phyloP scores from a whole-genome alignment of 2,329 filamentous ascomycete species.

The Penicillium brevicompactum region DNA sequence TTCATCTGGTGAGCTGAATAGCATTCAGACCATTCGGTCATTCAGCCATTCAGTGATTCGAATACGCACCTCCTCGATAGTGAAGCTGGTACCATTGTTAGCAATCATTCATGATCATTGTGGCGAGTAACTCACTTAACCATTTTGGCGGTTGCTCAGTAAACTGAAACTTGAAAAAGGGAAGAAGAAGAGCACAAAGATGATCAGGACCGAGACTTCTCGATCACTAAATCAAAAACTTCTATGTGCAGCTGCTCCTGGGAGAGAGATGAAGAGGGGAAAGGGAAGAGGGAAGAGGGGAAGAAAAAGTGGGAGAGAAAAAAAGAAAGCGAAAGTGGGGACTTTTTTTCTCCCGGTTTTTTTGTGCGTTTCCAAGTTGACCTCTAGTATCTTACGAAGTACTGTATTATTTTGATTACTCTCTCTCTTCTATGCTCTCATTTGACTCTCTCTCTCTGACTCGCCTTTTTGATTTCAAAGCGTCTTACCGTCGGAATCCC shows the following conservation, averaged over 20 bases:
- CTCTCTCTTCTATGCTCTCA: neutral
- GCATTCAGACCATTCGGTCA: neutral
- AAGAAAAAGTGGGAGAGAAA: conserved; percentile 33
- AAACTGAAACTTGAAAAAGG: conserved; percentile 34
- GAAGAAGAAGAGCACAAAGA: conserved; percentile 41
- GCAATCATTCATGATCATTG: neutral
- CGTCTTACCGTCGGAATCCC: neutral
- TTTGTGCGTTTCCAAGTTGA: conserved; percentile 25
- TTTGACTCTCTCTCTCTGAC: neutral
- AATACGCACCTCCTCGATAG: conserved; percentile 77
- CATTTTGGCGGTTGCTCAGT: conserved; percentile 81
- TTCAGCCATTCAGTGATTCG: neutral
- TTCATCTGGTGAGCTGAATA: conserved; percentile 2
- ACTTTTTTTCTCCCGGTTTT: conserved; percentile 26
- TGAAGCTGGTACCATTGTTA: conserved; percentile 70
- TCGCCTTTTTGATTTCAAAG: conserved; percentile 9
- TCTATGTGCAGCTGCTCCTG: conserved; percentile 45
- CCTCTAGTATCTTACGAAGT: neutral
- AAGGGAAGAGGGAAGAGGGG: conserved; percentile 32
- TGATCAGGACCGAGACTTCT: conserved; percentile 47
- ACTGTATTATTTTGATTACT: neutral
- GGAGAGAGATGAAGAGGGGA: conserved; percentile 29
- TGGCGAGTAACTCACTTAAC: conserved; percentile 80
- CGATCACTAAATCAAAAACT: conserved; percentile 44
- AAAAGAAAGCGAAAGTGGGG: conserved; percentile 31